Evolutionary conservation across 2,329 filamentous ascomycete genomes (phyloP).

Genomic region (Colletotrichum plurivorum): DNA sequence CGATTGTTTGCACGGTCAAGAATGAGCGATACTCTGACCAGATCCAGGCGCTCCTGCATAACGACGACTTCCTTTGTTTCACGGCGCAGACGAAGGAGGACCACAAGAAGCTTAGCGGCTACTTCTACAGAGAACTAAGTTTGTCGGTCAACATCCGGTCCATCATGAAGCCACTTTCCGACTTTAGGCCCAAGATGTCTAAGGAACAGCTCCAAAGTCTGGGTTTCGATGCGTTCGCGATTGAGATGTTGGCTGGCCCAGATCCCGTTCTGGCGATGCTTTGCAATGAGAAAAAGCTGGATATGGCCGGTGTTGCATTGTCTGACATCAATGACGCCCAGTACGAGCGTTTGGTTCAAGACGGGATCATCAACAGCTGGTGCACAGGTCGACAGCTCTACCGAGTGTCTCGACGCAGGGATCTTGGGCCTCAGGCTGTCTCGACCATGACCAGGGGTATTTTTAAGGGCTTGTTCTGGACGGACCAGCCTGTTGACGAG

Average conservation of each 20-base stretch:
- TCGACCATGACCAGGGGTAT: conserved; percentile 78
- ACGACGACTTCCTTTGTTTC: conserved; percentile 74
- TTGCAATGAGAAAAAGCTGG: conserved; percentile 79
- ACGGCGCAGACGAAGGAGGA: conserved; percentile 84
- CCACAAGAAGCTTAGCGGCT: conserved; percentile 78
- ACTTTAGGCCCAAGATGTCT: conserved; percentile 69
- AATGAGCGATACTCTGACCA: conserved; percentile 75
- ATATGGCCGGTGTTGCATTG: conserved; percentile 76
- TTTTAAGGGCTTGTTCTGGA: conserved; percentile 77
- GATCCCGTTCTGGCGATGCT: conserved; percentile 89
- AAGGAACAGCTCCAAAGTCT: conserved; percentile 66
- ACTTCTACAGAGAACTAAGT: conserved; percentile 74
- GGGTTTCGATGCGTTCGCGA: conserved; percentile 85
- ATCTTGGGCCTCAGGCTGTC: conserved; percentile 83
- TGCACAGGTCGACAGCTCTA: conserved; percentile 77
- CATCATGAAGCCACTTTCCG: conserved; percentile 66
- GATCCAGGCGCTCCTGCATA: conserved; percentile 65
- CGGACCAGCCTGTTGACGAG: conserved; percentile 80
- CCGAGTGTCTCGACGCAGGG: conserved; percentile 77
- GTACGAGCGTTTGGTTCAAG: conserved; percentile 74
- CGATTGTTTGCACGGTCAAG: conserved; percentile 84
- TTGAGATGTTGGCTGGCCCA: conserved; percentile 86
- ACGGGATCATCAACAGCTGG: conserved; percentile 75
- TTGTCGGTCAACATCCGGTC: conserved; percentile 82
- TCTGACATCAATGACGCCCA: conserved; percentile 76